Percentiles rank a stretch among this genome's conserved stretches.
Conservation (phyloP, 257 asterid genomes). For the Scutellaria baicalensis region DNA sequence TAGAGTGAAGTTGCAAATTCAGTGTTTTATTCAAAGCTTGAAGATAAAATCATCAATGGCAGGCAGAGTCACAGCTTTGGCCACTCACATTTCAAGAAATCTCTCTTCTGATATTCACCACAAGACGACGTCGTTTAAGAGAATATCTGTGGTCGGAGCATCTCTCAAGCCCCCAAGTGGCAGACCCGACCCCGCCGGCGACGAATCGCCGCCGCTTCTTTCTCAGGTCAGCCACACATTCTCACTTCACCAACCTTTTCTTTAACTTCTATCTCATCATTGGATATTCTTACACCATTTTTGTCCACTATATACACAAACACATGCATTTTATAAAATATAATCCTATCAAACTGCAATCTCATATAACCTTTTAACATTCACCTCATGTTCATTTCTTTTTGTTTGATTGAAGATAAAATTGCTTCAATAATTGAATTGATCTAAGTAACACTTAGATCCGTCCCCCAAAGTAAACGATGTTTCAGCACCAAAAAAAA, state of each 20-base stretch:
- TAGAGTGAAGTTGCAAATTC: not conserved
- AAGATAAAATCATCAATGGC: conserved; percentile 31
- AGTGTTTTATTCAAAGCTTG: not conserved
- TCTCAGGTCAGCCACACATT: conserved; percentile 16
- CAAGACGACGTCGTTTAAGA: conserved; percentile 16
- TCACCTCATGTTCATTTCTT: no score
- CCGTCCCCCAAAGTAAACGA: no score
- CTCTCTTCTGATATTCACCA: not conserved
- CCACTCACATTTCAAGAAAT: conserved; percentile 11
- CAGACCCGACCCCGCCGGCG: not conserved
- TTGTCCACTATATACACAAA: no score
- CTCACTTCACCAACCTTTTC: not conserved
- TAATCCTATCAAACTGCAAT: no score
- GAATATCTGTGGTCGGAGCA: conserved; percentile 15
- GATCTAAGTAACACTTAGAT: no score
- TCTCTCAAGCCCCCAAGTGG: conserved; percentile 12
- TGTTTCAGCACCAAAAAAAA: no score
- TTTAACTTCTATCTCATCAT: not conserved
- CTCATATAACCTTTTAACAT: no score
- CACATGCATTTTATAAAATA: no score
- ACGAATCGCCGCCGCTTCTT: conserved; percentile 2
- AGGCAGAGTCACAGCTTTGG: conserved; percentile 3
- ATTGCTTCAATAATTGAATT: no score
- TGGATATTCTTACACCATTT: not conserved
- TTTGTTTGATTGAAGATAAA: no score